Conservation (phyloP, 2,329 filamentous ascomycete species). For the Monilinia polystroma region DNA sequence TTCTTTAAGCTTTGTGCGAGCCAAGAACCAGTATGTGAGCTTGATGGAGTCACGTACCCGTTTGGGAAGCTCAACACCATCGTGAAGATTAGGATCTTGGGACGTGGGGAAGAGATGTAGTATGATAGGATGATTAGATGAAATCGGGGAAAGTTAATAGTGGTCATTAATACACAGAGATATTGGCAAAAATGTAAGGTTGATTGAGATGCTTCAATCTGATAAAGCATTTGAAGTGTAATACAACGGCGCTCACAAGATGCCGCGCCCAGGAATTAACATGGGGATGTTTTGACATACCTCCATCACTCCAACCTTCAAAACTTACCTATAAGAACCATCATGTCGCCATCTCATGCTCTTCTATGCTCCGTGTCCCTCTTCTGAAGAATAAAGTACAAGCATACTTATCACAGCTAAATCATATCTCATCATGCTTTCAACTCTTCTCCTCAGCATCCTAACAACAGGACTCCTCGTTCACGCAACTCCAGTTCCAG, state of each 20-base stretch:
- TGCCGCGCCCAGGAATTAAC: not conserved
- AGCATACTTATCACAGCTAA: not conserved
- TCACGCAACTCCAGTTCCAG: constrained; percentile 27
- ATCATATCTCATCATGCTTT: constrained; percentile 13
- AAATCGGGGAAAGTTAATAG: not conserved
- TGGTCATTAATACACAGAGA: not conserved
- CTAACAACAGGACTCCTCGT: constrained; percentile 10
- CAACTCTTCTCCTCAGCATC: constrained; percentile 2
- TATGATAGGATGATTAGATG: constrained; percentile 10
- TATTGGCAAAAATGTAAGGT: not conserved
- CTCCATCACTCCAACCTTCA: not conserved
- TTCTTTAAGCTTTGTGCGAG: not conserved
- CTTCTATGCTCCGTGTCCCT: not conserved
- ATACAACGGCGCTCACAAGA: not conserved
- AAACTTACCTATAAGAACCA: constrained; percentile 4
- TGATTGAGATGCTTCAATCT: not conserved
- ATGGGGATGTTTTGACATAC: not conserved
- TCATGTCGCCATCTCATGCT: not conserved
- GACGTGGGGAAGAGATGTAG: not conserved
- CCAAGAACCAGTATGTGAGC: not conserved
- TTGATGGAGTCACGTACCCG: not conserved
- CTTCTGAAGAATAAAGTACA: not conserved
- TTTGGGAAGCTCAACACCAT: constrained; percentile 16
- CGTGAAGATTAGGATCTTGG: not conserved
- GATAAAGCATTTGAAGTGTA: not conserved